Evolutionary conservation across 306 rosid genomes (phyloP).

Genomic region (Citrullus colocynthis): DNA sequence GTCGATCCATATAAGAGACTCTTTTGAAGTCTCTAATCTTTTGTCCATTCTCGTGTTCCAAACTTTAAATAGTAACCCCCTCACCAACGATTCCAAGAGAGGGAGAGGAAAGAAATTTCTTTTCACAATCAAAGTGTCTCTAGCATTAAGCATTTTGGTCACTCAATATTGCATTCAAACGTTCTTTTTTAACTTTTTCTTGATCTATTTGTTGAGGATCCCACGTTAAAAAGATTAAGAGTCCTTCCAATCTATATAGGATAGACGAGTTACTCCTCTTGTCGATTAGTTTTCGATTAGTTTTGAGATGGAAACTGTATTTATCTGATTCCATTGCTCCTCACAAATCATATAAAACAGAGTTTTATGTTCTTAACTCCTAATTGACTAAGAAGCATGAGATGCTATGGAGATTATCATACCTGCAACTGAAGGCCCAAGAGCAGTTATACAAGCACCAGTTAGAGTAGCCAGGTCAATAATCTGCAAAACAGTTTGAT

Average conservation of each 20-base stretch:
- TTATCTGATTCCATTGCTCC: too few species aligned
- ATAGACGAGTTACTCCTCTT: too few species aligned
- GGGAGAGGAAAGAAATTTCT: background rate
- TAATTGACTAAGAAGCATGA: background rate
- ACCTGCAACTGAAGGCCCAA: constrained; percentile 96
- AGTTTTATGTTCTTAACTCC: background rate
- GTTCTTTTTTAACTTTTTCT: too few species aligned
- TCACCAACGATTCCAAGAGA: background rate
- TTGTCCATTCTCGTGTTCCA: background rate
- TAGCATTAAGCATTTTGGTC: too few species aligned
- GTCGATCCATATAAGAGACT: background rate
- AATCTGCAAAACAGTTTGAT: constrained; percentile 36
- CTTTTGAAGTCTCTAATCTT: background rate
- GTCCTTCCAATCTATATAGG: too few species aligned
- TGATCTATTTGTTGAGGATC: too few species aligned
- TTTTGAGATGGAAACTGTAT: too few species aligned
- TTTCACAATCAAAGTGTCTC: background rate
- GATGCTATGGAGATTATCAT: background rate
- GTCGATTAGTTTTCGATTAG: too few species aligned
- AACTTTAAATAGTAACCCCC: background rate
- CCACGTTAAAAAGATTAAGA: too few species aligned
- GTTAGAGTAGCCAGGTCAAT: constrained; percentile 93
- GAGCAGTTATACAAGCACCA: constrained; percentile 81
- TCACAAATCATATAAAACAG: background rate
- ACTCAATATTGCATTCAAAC: too few species aligned